These are phyloP conservation scores for Macadamia tetraphylla DNA, from an alignment of 164 flowering plant genomes.

Conservation along the genomic window DNA sequence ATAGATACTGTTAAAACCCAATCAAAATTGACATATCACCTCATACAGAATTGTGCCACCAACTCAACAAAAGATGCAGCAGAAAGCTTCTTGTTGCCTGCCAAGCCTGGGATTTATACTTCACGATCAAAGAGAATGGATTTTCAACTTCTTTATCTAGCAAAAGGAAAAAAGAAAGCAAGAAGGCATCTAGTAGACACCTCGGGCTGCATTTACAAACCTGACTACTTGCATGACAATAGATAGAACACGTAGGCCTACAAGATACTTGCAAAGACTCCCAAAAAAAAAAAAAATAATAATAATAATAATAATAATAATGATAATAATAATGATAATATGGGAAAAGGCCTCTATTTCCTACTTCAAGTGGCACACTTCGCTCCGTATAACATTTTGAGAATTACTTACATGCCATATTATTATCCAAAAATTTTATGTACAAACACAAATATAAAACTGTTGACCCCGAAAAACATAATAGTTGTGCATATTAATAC, in stretches of 20 bases:
- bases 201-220: background rate
- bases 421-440: background rate
- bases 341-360: background rate
- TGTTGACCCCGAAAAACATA: too few species aligned
- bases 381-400: background rate
- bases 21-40: constrained; percentile 4
- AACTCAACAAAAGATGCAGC: constrained; percentile 5
- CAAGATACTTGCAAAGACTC: background rate
- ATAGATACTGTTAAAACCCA: constrained; percentile 1
- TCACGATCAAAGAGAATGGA: constrained; percentile 7
- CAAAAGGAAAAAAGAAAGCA: background rate
- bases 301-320: too few species aligned
- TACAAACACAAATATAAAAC: too few species aligned
- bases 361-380: background rate
- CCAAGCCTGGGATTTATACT: constrained; percentile 4
- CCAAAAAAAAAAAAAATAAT: too few species aligned
- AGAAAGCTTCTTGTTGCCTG: constrained; percentile 8
- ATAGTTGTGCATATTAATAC: too few species aligned
- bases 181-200: constrained; percentile 3
- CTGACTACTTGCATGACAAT: background rate
- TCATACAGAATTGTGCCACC: background rate
- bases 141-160: constrained; percentile 4
- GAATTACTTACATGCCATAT: background rate
- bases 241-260: background rate
- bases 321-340: too few species aligned